phyloP scores from a whole-genome alignment of 805 yeast genomes.

The Isabelozyma rhagii region DNA sequence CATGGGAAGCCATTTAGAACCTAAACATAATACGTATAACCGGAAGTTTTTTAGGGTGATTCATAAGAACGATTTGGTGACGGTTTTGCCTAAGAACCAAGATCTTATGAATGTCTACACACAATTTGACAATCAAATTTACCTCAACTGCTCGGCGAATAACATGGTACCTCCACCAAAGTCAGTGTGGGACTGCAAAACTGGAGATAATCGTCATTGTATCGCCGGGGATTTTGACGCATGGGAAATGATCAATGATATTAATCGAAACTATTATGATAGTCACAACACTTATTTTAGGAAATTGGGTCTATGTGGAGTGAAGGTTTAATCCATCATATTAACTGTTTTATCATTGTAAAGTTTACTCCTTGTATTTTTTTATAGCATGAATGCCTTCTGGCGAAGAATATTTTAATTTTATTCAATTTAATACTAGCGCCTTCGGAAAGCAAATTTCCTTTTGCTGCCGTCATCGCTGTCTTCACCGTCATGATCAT shows the following conservation, averaged over 20 bases:
- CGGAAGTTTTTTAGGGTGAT: constrained; percentile 22
- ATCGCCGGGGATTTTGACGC: constrained; percentile 25
- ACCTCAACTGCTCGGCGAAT: constrained; percentile 28
- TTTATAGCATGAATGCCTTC: background rate
- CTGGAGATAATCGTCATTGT: constrained; percentile 25
- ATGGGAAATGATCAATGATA: constrained; percentile 4
- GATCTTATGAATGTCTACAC: constrained; percentile 17
- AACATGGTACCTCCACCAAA: constrained; percentile 19
- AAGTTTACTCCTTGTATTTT: background rate
- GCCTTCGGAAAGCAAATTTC: constrained; percentile 29
- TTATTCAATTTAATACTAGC: constrained; percentile 29
- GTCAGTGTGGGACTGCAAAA: constrained; percentile 31
- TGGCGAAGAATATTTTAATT: constrained; percentile 28
- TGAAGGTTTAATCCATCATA: background rate
- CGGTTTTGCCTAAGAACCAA: constrained; percentile 26
- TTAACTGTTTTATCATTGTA: too few relatives aligned
- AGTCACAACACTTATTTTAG: constrained; percentile 39
- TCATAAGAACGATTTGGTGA: constrained; percentile 21
- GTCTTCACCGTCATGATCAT: constrained; percentile 21
- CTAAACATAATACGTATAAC: constrained; percentile 14
- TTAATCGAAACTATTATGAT: constrained; percentile 18
- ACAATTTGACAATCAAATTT: constrained; percentile 38
- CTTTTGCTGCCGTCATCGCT: constrained; percentile 31
- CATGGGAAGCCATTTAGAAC: constrained; percentile 23
- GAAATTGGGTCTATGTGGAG: constrained; percentile 31